Conservation (phyloP, 768 basidiomycete genomes). For the Mycena belliarum region DNA sequence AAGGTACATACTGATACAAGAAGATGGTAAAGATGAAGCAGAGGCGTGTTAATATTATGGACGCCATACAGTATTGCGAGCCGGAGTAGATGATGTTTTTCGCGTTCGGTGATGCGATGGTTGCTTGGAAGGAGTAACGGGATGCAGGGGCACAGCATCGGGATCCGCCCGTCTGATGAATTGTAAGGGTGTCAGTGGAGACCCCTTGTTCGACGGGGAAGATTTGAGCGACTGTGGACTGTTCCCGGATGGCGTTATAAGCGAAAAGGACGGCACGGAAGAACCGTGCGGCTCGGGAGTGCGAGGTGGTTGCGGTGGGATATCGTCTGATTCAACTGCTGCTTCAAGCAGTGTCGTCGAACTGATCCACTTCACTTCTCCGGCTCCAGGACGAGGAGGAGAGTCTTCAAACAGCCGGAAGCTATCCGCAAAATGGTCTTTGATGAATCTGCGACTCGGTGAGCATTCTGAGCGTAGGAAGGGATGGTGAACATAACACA, state of each 20-base stretch:
- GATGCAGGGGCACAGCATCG: slow-evolving; percentile 36
- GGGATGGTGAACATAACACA: slow-evolving; percentile 37
- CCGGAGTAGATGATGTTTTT: slow-evolving; percentile 42
- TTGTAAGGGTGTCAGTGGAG: slow-evolving; percentile 78
- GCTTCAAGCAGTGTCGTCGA: slow-evolving; percentile 70
- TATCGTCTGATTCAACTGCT: slow-evolving; percentile 41
- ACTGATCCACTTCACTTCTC: slow-evolving; percentile 84
- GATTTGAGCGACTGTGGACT: slow-evolving; percentile 54
- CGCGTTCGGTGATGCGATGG: slow-evolving; percentile 40
- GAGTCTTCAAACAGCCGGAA: slow-evolving; percentile 74
- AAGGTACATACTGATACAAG: slow-evolving; percentile 8
- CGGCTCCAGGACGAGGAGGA: slow-evolving; percentile 49
- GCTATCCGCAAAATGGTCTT: slow-evolving; percentile 81
- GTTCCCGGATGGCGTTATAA: slow-evolving; percentile 57
- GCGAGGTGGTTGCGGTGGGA: slow-evolving; percentile 44
- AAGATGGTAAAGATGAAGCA: slow-evolving; percentile 13
- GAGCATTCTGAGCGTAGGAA: neutral
- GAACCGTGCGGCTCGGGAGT: slow-evolving; percentile 69
- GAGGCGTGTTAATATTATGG: slow-evolving; percentile 52
- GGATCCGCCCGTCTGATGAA: slow-evolving; percentile 80
- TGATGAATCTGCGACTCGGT: slow-evolving; percentile 66
- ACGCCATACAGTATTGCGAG: slow-evolving; percentile 63
- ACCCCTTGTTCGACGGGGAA: slow-evolving; percentile 59
- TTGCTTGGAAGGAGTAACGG: slow-evolving; percentile 56
- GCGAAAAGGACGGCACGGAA: slow-evolving; percentile 65